Conservation (phyloP, 192 early-diverging fungal genomes). For the Mortierella antarctica region DNA sequence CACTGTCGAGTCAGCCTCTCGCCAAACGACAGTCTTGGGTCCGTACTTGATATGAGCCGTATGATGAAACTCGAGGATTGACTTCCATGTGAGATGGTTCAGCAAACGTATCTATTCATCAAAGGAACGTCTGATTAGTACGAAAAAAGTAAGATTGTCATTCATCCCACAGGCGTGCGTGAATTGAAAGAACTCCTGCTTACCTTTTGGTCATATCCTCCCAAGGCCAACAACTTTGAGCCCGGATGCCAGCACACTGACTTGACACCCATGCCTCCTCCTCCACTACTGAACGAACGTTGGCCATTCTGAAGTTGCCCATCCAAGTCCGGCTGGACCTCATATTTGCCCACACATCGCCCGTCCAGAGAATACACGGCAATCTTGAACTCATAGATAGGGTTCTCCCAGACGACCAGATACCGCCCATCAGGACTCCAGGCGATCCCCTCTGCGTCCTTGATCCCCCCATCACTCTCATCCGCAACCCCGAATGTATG, state of each 20-base stretch:
- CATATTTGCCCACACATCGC: constrained; percentile 21
- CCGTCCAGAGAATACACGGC: constrained; percentile 39
- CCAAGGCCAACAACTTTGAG: constrained; percentile 81
- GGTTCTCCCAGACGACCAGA: constrained; percentile 81
- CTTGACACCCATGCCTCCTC: constrained; percentile 82
- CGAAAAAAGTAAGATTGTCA: neutral
- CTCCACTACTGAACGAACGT: constrained; percentile 56
- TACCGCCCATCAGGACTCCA: constrained; percentile 90
- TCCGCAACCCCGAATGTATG: constrained; percentile 27
- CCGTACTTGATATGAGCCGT: constrained; percentile 46
- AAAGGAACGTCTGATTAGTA: neutral
- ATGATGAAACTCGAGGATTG: constrained; percentile 73
- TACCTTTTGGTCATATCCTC: constrained; percentile 90
- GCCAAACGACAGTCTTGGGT: constrained; percentile 41
- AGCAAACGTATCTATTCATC: constrained; percentile 68
- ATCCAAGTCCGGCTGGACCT: neutral
- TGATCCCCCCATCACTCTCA: constrained; percentile 63
- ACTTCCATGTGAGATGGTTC: constrained; percentile 77
- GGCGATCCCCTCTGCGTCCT: constrained; percentile 76
- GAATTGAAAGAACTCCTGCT: neutral
- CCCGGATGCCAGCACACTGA: constrained; percentile 77
- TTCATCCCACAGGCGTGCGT: neutral
- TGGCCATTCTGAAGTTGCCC: neutral
- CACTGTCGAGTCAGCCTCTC: constrained; percentile 24
- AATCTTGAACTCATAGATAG: constrained; percentile 65